These are phyloP conservation scores for Zygosaccharomyces sapae DNA, from an alignment of 1,139 yeast genomes.

Conservation along the genomic window DNA sequence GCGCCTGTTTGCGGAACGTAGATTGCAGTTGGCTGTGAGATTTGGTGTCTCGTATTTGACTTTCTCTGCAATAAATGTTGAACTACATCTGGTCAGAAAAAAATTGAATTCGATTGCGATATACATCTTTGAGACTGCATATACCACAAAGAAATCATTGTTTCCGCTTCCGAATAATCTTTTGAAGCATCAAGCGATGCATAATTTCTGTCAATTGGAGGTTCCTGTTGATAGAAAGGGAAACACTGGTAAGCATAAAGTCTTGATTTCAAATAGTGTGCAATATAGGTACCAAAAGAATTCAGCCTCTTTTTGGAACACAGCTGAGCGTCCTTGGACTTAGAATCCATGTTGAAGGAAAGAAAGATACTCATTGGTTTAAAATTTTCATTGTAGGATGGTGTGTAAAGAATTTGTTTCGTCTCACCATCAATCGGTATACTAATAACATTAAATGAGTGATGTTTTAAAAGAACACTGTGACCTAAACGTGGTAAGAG, in stretches of 20 bases:
- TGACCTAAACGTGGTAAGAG: conserved; percentile 18
- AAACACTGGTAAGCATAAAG: conserved; percentile 23
- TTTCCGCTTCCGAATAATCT: conserved; percentile 20
- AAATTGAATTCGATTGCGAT: conserved; percentile 26
- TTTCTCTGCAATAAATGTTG: conserved; percentile 23
- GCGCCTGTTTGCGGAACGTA: conserved; percentile 12
- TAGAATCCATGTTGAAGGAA: conserved; percentile 26
- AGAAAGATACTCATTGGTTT: conserved; percentile 27
- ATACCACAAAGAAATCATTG: conserved; percentile 28
- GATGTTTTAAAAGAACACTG: conserved; percentile 10
- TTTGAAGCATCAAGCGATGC: conserved; percentile 15
- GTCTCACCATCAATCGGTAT: conserved; percentile 26
- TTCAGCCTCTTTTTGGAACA: conserved; percentile 24
- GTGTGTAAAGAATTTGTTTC: conserved; percentile 27
- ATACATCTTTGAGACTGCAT: conserved; percentile 26
- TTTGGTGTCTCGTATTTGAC: conserved; percentile 16
- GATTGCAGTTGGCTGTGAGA: conserved; percentile 13
- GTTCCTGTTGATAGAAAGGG: conserved; percentile 21
- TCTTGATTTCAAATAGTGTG: conserved; percentile 22
- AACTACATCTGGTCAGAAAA: conserved; percentile 27
- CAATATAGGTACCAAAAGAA: conserved; percentile 22
- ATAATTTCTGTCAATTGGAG: conserved; percentile 14
- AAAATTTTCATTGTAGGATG: conserved; percentile 25
- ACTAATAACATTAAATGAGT: conserved; percentile 14
- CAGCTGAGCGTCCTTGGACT: conserved; percentile 20